These are phyloP conservation scores for Fusarium sp. DNA, from an alignment of 2,329 filamentous ascomycete species.

Conservation along the genomic window DNA sequence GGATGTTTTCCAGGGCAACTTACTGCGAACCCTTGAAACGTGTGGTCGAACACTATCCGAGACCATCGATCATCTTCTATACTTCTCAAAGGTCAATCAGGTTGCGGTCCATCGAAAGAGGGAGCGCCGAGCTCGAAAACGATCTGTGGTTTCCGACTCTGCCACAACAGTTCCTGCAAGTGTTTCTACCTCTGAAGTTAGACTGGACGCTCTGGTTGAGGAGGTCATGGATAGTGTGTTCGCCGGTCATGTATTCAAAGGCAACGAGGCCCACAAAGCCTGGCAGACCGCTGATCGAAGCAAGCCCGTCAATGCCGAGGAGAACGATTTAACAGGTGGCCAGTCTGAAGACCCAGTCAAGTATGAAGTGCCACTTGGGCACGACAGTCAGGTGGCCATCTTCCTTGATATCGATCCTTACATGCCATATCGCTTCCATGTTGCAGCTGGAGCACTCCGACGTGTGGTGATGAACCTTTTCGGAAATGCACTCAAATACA, in stretches of 20 bases:
- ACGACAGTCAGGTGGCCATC: conserved; percentile 41
- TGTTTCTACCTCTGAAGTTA: conserved; percentile 13
- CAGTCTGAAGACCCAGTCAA: background rate
- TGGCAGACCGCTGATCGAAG: conserved; percentile 21
- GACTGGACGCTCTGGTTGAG: conserved; percentile 35
- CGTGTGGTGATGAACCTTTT: conserved; percentile 73
- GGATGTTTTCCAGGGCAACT: conserved; percentile 60
- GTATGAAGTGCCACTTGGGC: conserved; percentile 22
- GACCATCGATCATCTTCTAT: conserved; percentile 65
- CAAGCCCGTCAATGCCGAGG: background rate
- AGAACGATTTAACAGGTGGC: background rate
- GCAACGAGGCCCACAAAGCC: conserved; percentile 27
- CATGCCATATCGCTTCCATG: conserved; percentile 64
- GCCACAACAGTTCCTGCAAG: background rate
- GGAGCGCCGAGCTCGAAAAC: conserved; percentile 20
- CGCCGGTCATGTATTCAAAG: conserved; percentile 36
- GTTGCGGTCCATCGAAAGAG: conserved; percentile 38
- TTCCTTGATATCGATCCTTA: conserved; percentile 57
- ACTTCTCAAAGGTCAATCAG: conserved; percentile 67
- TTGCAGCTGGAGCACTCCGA: conserved; percentile 63
- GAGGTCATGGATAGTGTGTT: conserved; percentile 44
- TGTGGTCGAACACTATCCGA: conserved; percentile 65
- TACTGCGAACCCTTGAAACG: conserved; percentile 62
- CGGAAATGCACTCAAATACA: conserved; percentile 74
- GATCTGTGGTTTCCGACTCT: conserved; percentile 15